A percentile compares a stretch with the other conserved stretches of the same genome.
phyloP scores from a whole-genome alignment of 164 flowering plant species.

The Buxus sempervirens region DNA sequence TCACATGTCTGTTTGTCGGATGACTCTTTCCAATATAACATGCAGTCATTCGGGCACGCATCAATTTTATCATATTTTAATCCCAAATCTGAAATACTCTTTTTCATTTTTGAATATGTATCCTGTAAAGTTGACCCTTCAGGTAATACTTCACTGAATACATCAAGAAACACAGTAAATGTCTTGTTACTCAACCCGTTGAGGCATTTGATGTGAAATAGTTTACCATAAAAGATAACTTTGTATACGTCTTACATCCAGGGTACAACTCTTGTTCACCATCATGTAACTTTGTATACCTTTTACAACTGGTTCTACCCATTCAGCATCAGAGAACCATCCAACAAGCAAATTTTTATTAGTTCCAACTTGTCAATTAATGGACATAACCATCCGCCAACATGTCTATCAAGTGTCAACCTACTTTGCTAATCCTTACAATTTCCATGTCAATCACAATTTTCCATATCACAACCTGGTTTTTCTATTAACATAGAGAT shows the following conservation, averaged over 20 bases:
- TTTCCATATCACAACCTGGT: too few relatives aligned
- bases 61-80: constrained; percentile 16
- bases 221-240: constrained; percentile 8
- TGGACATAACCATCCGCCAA: too few relatives aligned
- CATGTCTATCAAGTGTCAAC: too few relatives aligned
- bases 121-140: constrained; percentile 1
- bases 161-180: not conserved
- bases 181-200: not conserved
- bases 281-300: too few relatives aligned
- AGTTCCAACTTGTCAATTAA: too few relatives aligned
- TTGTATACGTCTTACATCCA: constrained; percentile 2
- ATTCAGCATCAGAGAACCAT: too few relatives aligned
- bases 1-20: not conserved
- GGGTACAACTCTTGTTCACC: not conserved
- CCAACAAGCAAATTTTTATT: too few relatives aligned
- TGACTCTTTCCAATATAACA: constrained; percentile 14
- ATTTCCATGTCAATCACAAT: too few relatives aligned
- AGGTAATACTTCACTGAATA: constrained; percentile 10
- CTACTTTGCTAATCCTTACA: too few relatives aligned
- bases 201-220: constrained; percentile 12
- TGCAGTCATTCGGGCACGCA: constrained; percentile 22
- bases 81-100: constrained; percentile 12
- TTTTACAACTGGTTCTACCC: too few relatives aligned
- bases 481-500: too few relatives aligned
- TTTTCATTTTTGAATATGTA: constrained; percentile 8